Conservation (phyloP, 1,284 basidiomycete genomes). For the Ustilago hordei region DNA sequence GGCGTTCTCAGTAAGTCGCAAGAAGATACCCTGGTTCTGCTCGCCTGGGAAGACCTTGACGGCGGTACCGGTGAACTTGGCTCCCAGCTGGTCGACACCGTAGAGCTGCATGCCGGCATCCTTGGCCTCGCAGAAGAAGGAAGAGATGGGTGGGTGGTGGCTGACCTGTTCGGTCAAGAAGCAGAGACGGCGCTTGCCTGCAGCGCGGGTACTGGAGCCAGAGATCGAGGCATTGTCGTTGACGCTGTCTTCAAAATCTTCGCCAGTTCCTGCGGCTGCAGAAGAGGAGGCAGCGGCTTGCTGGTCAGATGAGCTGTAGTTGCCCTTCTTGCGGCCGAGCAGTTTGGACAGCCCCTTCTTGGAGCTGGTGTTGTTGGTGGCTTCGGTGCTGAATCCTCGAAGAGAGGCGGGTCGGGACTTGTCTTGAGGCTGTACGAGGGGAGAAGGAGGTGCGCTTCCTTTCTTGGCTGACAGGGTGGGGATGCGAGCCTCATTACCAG, state of each 20-base stretch:
- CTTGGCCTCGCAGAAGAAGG: constrained; percentile 73
- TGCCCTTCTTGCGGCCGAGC: constrained; percentile 48
- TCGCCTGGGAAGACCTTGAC: constrained; percentile 75
- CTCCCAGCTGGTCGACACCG: constrained; percentile 87
- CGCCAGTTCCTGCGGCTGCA: constrained; percentile 11
- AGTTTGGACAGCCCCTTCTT: constrained; percentile 54
- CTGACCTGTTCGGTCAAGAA: constrained; percentile 75
- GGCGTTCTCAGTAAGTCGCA: constrained; percentile 55
- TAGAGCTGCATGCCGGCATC: constrained; percentile 62
- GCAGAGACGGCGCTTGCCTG: constrained; percentile 44
- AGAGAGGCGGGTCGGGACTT: constrained; percentile 43
- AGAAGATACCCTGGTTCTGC: constrained; percentile 80
- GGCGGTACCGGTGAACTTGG: constrained; percentile 71
- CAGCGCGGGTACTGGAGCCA: constrained; percentile 23
- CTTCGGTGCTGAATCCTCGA: constrained; percentile 30
- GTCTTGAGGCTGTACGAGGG: constrained; percentile 39
- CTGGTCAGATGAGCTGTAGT: constrained; percentile 22
- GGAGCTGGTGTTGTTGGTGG: constrained; percentile 19
- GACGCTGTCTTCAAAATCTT: constrained; percentile 22
- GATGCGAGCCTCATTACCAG: constrained; percentile 20
- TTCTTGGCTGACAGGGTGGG: constrained; percentile 38
- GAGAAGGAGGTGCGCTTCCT: constrained; percentile 40
- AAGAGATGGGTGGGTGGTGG: constrained; percentile 94
- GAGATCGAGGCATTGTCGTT: constrained; percentile 39
- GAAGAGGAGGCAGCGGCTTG: constrained; percentile 16